A percentile compares a stretch with the other conserved stretches of the same genome.
Evolutionary conservation across 345 rosid genomes (phyloP).

Genomic region (Microcos paniculata): DNA sequence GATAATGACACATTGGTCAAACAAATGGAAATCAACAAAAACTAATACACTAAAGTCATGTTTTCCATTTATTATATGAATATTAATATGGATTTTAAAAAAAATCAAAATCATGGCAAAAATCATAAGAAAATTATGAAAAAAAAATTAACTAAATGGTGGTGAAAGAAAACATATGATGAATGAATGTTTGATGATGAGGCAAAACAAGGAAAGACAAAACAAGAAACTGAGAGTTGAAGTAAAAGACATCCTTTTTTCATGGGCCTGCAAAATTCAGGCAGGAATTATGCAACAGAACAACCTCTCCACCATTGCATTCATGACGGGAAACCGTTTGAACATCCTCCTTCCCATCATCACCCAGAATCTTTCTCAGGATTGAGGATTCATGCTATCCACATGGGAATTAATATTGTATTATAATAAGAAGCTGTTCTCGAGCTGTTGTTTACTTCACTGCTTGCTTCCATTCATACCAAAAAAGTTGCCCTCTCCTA

Average conservation of each 20-base stretch:
- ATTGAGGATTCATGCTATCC: constrained; percentile 19
- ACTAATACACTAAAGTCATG: background rate
- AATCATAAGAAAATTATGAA: background rate
- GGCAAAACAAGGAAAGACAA: constrained; percentile 2
- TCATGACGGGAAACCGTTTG: background rate
- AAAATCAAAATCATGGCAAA: background rate
- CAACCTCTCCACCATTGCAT: background rate
- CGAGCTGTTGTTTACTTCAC: background rate
- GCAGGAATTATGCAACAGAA: constrained; percentile 45
- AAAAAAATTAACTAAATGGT: background rate
- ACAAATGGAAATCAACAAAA: background rate
- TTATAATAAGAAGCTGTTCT: background rate
- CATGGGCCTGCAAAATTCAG: constrained; percentile 46
- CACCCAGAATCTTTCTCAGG: constrained; percentile 20
- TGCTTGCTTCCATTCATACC: too few species aligned
- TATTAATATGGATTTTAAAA: background rate
- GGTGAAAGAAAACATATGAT: background rate
- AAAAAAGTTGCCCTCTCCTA: too few species aligned
- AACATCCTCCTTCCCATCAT: background rate
- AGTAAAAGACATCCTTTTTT: constrained; percentile 16
- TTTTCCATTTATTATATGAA: background rate
- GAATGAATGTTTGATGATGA: background rate
- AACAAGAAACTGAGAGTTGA: constrained; percentile 6
- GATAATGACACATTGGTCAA: background rate
- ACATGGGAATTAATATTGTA: constrained; percentile 9